A percentile compares a stretch with the other conserved stretches of the same genome.
These are phyloP conservation scores for Funneliformis mosseae DNA, from an alignment of 192 early-diverging fungal genomes.

Conservation along the genomic window DNA sequence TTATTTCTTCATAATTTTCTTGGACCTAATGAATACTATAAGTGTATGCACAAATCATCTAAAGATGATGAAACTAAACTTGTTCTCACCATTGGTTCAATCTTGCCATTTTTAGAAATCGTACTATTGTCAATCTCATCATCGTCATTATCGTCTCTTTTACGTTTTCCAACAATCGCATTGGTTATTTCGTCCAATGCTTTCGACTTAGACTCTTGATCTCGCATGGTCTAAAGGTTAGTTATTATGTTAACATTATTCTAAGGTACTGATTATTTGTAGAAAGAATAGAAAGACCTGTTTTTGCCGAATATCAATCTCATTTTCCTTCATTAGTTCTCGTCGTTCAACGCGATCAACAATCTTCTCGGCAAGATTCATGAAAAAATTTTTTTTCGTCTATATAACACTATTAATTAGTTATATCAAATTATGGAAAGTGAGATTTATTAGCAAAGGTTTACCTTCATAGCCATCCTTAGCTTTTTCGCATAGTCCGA, in stretches of 20 bases:
- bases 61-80: slow-evolving; percentile 14
- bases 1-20: slow-evolving; percentile 29
- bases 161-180: slow-evolving; percentile 16
- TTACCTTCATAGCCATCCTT: slow-evolving; percentile 26
- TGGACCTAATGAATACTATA: slow-evolving; percentile 24
- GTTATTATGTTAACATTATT: slow-evolving; percentile 26
- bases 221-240: slow-evolving; percentile 21
- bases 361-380: slow-evolving; percentile 25
- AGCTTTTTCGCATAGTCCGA: slow-evolving; percentile 24
- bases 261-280: slow-evolving; percentile 19
- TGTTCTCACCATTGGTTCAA: slow-evolving; percentile 29
- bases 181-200: slow-evolving; percentile 27
- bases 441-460: slow-evolving; percentile 29
- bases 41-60: slow-evolving; percentile 24
- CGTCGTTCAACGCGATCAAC: slow-evolving; percentile 12
- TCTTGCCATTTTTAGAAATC: slow-evolving; percentile 16
- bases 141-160: slow-evolving; percentile 17
- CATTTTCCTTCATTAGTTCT: slow-evolving; percentile 20
- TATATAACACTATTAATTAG: slow-evolving; percentile 33
- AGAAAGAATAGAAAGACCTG: slow-evolving; percentile 27
- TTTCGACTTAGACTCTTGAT: slow-evolving; percentile 26
- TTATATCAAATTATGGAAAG: slow-evolving; percentile 19
- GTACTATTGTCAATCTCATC: slow-evolving; percentile 13
- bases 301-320: slow-evolving; percentile 25
- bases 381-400: slow-evolving; percentile 31